A percentile compares a stretch with the other conserved stretches of the same genome.
Evolutionary conservation across 768 basidiomycete genomes (phyloP).

Genomic region (Lentinus tigrinus): DNA sequence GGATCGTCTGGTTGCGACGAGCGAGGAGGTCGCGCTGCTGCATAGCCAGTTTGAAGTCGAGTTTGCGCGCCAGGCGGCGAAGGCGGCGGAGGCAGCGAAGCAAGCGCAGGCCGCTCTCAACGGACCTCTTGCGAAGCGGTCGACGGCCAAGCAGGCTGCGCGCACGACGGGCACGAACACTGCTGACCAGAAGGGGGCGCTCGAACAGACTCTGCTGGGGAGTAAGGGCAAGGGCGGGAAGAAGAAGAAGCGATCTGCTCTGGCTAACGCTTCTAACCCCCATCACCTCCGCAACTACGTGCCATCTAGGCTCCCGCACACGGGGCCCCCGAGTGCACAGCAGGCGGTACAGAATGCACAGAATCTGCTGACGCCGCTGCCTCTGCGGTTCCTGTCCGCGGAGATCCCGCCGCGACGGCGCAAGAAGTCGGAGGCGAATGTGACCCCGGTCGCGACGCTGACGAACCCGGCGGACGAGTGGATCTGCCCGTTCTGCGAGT

Average conservation of each 20-base stretch:
- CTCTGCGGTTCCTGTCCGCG: conserved; percentile 66
- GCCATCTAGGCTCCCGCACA: conserved; percentile 70
- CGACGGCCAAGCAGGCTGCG: conserved; percentile 36
- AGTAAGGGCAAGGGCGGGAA: conserved; percentile 42
- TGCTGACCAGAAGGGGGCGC: conserved; percentile 36
- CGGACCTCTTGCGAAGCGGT: conserved; percentile 36
- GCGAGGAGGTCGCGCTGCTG: conserved; percentile 64
- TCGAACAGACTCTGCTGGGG: conserved; percentile 34
- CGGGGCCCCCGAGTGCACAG: conserved; percentile 36
- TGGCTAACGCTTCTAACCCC: conserved; percentile 92
- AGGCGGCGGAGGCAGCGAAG: conserved; percentile 49
- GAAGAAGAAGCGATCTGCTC: conserved; percentile 92
- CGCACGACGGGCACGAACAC: conserved; percentile 25
- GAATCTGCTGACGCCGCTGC: conserved; percentile 55
- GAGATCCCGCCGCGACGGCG: conserved; percentile 54
- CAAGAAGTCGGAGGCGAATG: conserved; percentile 16
- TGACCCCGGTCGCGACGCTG: conserved; percentile 35
- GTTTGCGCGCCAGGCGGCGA: conserved; percentile 66
- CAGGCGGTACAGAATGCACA: conserved; percentile 43
- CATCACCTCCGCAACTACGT: conserved; percentile 95
- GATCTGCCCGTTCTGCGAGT: conserved; percentile 95
- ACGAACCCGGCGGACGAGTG: conserved; percentile 79
- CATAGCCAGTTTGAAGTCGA: conserved; percentile 73
- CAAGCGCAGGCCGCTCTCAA: conserved; percentile 44
- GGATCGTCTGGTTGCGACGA: conserved; percentile 66